Evolutionary conservation across 2,329 filamentous ascomycete genomes (phyloP).

Genomic region (Trichophyton equinum): DNA sequence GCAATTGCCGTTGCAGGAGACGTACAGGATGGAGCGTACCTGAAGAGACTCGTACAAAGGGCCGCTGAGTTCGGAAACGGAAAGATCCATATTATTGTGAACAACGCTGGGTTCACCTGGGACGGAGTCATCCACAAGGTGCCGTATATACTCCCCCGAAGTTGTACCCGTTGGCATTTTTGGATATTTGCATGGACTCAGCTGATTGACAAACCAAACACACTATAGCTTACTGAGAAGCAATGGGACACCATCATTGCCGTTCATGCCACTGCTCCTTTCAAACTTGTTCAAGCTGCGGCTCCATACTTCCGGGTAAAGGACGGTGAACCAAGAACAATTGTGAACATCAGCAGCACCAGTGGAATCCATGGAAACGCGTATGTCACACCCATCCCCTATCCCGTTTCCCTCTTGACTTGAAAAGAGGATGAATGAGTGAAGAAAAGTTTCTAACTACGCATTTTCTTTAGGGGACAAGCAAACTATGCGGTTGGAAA

Average conservation of each 20-base stretch:
- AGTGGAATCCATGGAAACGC: conserved; percentile 76
- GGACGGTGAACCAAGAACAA: conserved; percentile 63
- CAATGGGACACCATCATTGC: conserved; percentile 83
- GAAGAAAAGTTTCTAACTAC: not conserved
- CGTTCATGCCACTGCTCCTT: conserved; percentile 73
- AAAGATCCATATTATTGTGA: conserved; percentile 84
- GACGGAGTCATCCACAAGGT: conserved; percentile 82
- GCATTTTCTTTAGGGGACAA: conserved; percentile 46
- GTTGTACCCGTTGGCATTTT: not conserved
- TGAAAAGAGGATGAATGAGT: not conserved
- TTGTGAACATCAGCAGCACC: conserved; percentile 76
- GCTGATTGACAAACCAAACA: not conserved
- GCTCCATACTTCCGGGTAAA: conserved; percentile 79
- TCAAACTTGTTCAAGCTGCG: conserved; percentile 66
- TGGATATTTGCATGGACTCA: not conserved
- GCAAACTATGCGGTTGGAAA: conserved; percentile 80
- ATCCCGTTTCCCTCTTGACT: no score
- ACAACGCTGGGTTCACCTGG: conserved; percentile 89
- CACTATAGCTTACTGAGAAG: conserved; percentile 59
- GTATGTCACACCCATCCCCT: conserved; percentile 16
- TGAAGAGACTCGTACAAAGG: conserved; percentile 57
- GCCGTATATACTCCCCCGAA: not conserved
- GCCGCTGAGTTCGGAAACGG: conserved; percentile 69
- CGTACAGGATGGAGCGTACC: conserved; percentile 58
- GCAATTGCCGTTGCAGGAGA: conserved; percentile 67